phyloP scores from a whole-genome alignment of 805 yeast genomes.

The Helenozyma rhizophorensis region DNA sequence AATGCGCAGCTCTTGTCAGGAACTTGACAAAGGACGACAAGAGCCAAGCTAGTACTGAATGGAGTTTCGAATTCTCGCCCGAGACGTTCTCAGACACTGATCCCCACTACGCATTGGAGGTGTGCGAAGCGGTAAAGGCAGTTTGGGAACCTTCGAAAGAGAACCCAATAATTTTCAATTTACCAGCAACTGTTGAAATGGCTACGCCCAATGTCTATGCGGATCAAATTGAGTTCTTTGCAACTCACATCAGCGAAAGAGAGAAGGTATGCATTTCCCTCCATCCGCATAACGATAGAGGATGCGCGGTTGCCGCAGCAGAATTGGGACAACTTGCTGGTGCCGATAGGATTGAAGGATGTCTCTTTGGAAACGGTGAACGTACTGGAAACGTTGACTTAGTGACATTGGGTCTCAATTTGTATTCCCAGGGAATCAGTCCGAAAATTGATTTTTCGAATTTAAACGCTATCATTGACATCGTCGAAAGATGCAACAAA shows the following conservation, averaged over 20 bases:
- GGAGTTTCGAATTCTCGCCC: conserved; percentile 79
- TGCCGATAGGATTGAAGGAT: conserved; percentile 86
- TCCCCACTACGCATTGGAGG: conserved; percentile 55
- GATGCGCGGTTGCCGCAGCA: conserved; percentile 86
- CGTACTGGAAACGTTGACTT: conserved; percentile 84
- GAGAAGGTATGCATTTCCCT: conserved; percentile 70
- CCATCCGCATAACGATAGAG: conserved; percentile 83
- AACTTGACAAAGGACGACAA: conserved; percentile 68
- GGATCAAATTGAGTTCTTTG: conserved; percentile 76
- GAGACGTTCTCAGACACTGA: conserved; percentile 74
- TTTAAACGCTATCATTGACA: conserved; percentile 58
- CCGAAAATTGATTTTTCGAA: conserved; percentile 73
- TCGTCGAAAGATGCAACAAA: conserved; percentile 76
- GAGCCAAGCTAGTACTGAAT: conserved; percentile 45
- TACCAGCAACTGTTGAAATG: conserved; percentile 85
- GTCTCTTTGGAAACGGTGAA: conserved; percentile 82
- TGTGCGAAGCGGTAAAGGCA: conserved; percentile 70
- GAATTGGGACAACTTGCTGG: conserved; percentile 81
- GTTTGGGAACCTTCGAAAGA: conserved; percentile 70
- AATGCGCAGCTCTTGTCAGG: conserved; percentile 58
- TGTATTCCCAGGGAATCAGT: conserved; percentile 73
- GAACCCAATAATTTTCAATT: conserved; percentile 69
- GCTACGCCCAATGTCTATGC: conserved; percentile 79
- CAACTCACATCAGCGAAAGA: conserved; percentile 57
- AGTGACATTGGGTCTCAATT: conserved; percentile 70